A percentile compares a stretch with the other conserved stretches of the same genome.
phyloP scores from a whole-genome alignment of 2,329 filamentous ascomycete genomes.

The Trichoderma asperellum region DNA sequence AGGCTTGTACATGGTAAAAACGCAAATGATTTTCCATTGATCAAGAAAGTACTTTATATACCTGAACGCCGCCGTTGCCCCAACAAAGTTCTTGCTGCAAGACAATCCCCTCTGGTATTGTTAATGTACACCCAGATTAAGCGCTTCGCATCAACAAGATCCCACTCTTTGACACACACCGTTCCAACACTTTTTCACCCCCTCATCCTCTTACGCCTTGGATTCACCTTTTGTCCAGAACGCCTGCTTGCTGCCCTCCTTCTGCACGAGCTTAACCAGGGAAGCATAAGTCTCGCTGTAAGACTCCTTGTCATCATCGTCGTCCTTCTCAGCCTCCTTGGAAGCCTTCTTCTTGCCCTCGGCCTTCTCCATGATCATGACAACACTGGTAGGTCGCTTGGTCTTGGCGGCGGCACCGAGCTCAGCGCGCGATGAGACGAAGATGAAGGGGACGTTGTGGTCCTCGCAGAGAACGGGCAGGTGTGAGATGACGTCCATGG shows the following conservation, averaged over 20 bases:
- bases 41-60: constrained; percentile 34
- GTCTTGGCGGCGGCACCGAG: constrained; percentile 91
- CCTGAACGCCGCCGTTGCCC: constrained; percentile 47
- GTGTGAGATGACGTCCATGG: constrained; percentile 98
- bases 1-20: background rate
- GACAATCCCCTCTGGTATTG: constrained; percentile 42
- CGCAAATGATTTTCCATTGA: constrained; percentile 35
- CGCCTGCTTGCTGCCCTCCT: constrained; percentile 64
- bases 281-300: constrained; percentile 68
- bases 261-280: constrained; percentile 67
- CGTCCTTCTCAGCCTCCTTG: constrained; percentile 50
- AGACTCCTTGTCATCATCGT: constrained; percentile 58
- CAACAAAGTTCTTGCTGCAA: constrained; percentile 35
- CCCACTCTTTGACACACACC: background rate
- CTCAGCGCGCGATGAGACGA: constrained; percentile 88
- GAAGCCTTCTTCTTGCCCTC: constrained; percentile 51
- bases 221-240: constrained; percentile 51
- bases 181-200: background rate
- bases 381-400: constrained; percentile 94
- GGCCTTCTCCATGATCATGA: constrained; percentile 75
- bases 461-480: constrained; percentile 98
- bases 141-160: constrained; percentile 21
- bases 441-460: constrained; percentile 96
- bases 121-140: constrained; percentile 43
- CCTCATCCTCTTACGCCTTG: constrained; percentile 32